These are phyloP conservation scores for Physocladia obscura DNA, from an alignment of 192 early-diverging fungal genomes.

Conservation along the genomic window DNA sequence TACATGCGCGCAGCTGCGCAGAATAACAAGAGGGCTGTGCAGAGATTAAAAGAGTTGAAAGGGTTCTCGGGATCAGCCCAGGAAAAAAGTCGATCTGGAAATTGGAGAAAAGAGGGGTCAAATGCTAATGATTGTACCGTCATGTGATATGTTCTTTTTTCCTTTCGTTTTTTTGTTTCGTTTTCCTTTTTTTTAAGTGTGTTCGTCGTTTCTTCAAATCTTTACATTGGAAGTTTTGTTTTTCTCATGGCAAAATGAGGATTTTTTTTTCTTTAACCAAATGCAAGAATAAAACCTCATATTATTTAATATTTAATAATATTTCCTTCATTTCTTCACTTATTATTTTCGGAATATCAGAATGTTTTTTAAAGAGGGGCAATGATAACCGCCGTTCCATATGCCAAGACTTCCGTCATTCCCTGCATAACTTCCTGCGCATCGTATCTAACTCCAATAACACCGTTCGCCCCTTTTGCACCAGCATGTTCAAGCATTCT, in stretches of 20 bases:
- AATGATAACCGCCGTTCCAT: constrained; percentile 10
- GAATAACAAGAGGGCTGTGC: constrained; percentile 79
- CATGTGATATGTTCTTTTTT: constrained; percentile 21
- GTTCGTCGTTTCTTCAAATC: neutral
- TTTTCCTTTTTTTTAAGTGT: neutral
- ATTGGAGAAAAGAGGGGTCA: constrained; percentile 26
- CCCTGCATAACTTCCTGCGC: constrained; percentile 11
- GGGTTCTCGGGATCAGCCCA: constrained; percentile 10
- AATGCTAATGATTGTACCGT: constrained; percentile 27
- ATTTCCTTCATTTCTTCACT: neutral
- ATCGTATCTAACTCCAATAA: constrained; percentile 26
- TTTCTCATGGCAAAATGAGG: neutral
- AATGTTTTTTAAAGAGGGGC: neutral
- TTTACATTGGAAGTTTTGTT: neutral
- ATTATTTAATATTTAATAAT: neutral
- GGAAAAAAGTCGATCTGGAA: constrained; percentile 24
- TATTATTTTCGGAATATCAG: neutral
- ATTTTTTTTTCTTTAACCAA: neutral
- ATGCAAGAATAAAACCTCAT: too few species aligned
- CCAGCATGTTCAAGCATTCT: constrained; percentile 20
- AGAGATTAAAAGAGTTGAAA: constrained; percentile 82
- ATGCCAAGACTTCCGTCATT: constrained; percentile 9
- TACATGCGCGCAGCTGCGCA: constrained; percentile 84
- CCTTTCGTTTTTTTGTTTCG: neutral
- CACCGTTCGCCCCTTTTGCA: constrained; percentile 8